Percentiles rank a stretch among this genome's conserved stretches.
Conservation (phyloP, 1,284 basidiomycete genomes). For the Pyrrhoderma lamaoense region DNA sequence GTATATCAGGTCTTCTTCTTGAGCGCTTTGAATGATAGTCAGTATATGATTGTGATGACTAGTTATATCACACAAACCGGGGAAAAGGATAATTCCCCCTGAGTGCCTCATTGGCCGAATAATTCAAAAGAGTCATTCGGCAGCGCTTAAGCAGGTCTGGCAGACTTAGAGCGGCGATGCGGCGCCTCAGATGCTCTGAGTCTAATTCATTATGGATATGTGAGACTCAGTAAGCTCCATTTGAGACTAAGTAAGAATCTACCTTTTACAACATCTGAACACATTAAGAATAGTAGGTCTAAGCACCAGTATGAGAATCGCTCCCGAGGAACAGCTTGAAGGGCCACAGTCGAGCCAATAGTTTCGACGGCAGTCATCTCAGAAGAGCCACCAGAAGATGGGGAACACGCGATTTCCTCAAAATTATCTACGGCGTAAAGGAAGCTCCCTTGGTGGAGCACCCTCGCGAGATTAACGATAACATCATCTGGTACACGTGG, state of each 20-base stretch:
- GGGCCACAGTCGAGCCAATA: constrained; percentile 56
- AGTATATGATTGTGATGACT: constrained; percentile 12
- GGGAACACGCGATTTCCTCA: constrained; percentile 20
- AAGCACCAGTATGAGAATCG: constrained; percentile 93
- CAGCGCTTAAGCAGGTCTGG: constrained; percentile 72
- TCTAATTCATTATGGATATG: constrained; percentile 33
- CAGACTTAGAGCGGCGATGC: constrained; percentile 65
- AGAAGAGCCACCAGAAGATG: constrained; percentile 16
- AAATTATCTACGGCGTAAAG: constrained; percentile 45
- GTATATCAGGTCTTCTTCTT: constrained; percentile 87
- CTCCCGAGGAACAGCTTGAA: constrained; percentile 61
- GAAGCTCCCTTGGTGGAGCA: constrained; percentile 69
- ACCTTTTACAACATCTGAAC: constrained; percentile 60
- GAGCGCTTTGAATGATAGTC: constrained; percentile 41
- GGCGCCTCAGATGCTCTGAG: constrained; percentile 46
- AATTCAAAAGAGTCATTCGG: constrained; percentile 57
- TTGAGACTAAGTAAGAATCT: constrained; percentile 18
- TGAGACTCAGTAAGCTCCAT: not conserved
- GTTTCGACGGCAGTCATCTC: constrained; percentile 29
- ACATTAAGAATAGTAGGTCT: constrained; percentile 78
- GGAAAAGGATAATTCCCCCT: constrained; percentile 82
- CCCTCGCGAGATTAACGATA: constrained; percentile 61
- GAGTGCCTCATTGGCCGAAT: constrained; percentile 75
- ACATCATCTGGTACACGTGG: constrained; percentile 66
- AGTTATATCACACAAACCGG: constrained; percentile 41